Evolutionary conservation across 371 early-diverging fungal species (phyloP).

Genomic region (Rhizopus stolonifer): DNA sequence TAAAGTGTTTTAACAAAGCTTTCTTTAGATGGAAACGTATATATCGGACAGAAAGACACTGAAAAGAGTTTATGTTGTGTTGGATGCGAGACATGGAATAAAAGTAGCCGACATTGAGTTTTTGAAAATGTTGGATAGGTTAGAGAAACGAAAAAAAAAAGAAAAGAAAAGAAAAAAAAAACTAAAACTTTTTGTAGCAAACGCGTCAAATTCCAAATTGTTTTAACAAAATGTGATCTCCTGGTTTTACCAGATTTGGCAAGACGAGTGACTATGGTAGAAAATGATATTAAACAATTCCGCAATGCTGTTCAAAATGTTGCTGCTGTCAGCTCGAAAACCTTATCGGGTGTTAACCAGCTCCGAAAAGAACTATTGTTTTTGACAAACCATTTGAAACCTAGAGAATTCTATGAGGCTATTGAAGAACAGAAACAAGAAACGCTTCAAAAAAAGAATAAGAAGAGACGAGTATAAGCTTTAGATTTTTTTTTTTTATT

Average conservation of each 20-base stretch:
- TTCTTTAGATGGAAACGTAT: conserved; percentile 67
- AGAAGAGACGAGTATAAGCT: background rate
- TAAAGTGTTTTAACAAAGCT: background rate
- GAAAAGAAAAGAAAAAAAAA: too few relatives aligned
- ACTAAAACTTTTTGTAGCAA: conserved; percentile 25
- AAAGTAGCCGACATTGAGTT: conserved; percentile 65
- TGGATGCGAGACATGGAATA: conserved; percentile 82
- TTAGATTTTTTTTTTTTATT: background rate
- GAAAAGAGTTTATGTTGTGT: conserved; percentile 67
- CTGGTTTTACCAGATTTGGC: conserved; percentile 65
- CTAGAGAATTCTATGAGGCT: conserved; percentile 27
- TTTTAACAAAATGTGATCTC: conserved; percentile 81
- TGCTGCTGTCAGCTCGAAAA: conserved; percentile 56
- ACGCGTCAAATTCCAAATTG: conserved; percentile 68
- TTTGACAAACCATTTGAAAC: conserved; percentile 34
- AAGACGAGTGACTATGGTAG: conserved; percentile 42
- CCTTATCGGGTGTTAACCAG: conserved; percentile 57
- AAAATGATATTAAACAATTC: conserved; percentile 38
- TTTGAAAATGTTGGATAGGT: conserved; percentile 51
- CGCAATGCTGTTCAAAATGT: conserved; percentile 53
- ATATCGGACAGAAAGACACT: conserved; percentile 59
- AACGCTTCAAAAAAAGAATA: background rate
- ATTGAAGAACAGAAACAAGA: conserved; percentile 13
- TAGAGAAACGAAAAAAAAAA: too few relatives aligned
- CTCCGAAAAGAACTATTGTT: conserved; percentile 61